Evolutionary conservation across 108 stramenopile species (phyloP).

Genomic region (Tribonema minus): DNA sequence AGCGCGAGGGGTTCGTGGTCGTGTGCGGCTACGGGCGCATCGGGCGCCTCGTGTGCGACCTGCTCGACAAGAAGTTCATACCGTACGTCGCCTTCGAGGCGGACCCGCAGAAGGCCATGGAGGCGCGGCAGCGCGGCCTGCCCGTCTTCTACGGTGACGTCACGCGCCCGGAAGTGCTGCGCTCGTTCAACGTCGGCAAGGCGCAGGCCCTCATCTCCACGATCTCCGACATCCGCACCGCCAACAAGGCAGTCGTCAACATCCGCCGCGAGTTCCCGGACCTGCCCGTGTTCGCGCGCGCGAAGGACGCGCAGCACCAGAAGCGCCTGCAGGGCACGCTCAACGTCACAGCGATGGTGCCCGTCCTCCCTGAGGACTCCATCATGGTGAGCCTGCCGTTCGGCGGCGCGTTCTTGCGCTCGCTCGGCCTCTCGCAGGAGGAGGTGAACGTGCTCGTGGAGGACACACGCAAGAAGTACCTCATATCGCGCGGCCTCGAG

Average conservation of each 20-base stretch:
- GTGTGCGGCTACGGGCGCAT: conserved; percentile 91
- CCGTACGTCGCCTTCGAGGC: conserved; percentile 88
- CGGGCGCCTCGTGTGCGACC: conserved; percentile 86
- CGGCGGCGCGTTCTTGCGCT: conserved; percentile 78
- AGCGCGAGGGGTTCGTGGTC: conserved; percentile 74
- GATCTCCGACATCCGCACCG: conserved; percentile 74
- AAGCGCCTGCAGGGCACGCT: conserved; percentile 75
- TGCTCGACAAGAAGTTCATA: conserved; percentile 84
- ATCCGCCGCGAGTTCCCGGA: conserved; percentile 80
- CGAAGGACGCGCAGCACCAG: conserved; percentile 79
- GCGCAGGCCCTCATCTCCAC: conserved; percentile 87
- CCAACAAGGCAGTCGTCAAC: conserved; percentile 82
- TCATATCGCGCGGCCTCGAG: conserved; percentile 20
- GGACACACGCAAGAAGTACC: conserved; percentile 50
- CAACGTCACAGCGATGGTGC: conserved; percentile 87
- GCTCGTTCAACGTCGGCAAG: conserved; percentile 86
- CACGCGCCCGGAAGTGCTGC: conserved; percentile 76
- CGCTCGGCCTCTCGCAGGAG: conserved; percentile 31
- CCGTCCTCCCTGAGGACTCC: conserved; percentile 87
- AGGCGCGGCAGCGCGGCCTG: conserved; percentile 82
- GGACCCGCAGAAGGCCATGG: conserved; percentile 83
- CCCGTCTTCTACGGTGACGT: conserved; percentile 94
- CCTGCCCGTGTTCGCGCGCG: conserved; percentile 72
- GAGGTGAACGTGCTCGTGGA: conserved; percentile 53
- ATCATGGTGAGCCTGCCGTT: conserved; percentile 85